These are phyloP conservation scores for Phytophthora colocasiae DNA, from an alignment of 352 stramenopile species.

Conservation along the genomic window DNA sequence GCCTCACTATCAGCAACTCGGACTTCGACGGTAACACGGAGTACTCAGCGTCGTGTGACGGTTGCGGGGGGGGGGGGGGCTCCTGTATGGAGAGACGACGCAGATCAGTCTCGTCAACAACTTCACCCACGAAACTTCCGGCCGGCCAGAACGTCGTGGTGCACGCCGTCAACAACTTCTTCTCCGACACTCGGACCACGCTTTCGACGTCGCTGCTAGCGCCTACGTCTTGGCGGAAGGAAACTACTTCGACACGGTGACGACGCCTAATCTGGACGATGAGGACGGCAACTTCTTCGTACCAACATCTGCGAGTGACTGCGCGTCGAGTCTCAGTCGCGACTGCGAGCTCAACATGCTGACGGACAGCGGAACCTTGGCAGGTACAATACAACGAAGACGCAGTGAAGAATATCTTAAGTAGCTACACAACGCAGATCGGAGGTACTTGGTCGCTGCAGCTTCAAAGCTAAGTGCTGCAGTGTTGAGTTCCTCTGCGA, in stretches of 20 bases:
- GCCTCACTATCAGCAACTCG: slow-evolving; percentile 51
- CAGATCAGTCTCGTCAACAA: slow-evolving; percentile 43
- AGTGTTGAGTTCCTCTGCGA: background rate
- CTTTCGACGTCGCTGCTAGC: slow-evolving; percentile 29
- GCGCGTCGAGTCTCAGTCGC: slow-evolving; percentile 20
- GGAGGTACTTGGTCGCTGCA: slow-evolving; percentile 13
- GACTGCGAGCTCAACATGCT: slow-evolving; percentile 30
- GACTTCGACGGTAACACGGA: slow-evolving; percentile 25
- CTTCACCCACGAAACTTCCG: slow-evolving; percentile 35
- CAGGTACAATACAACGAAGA: slow-evolving; percentile 31
- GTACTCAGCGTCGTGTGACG: slow-evolving; percentile 41
- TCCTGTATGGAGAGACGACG: slow-evolving; percentile 28
- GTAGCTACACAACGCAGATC: slow-evolving; percentile 22
- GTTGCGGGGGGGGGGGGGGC: too few relatives aligned
- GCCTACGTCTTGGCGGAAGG: slow-evolving; percentile 34
- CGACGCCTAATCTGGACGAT: slow-evolving; percentile 27
- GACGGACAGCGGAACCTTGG: slow-evolving; percentile 19
- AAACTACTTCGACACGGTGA: slow-evolving; percentile 35
- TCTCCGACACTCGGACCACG: slow-evolving; percentile 21
- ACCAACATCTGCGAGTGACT: slow-evolving; percentile 17
- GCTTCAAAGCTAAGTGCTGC: slow-evolving; percentile 19
- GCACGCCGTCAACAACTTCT: slow-evolving; percentile 45
- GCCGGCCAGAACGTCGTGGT: slow-evolving; percentile 33
- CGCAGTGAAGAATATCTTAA: slow-evolving; percentile 19
- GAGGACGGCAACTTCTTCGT: slow-evolving; percentile 31